Evolutionary conservation across 2,329 filamentous ascomycete species (phyloP), one percentile per base, ranked within the genome.

Genomic region (Aspergillus versicolor): DNA sequence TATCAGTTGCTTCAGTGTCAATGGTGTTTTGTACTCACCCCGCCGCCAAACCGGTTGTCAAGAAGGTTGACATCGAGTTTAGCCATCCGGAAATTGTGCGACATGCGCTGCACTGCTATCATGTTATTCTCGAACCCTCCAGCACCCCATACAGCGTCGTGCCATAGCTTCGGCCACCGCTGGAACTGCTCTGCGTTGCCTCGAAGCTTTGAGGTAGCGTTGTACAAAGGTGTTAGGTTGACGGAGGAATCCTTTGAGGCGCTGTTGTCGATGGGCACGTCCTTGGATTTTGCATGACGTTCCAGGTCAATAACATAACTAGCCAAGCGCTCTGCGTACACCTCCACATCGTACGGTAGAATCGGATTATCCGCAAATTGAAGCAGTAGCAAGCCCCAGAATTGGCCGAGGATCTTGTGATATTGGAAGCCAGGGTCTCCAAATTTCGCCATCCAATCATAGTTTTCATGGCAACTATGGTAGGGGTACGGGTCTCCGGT

Each of bases 401-500:
- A 80, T 73, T 97, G 87, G 11, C 86, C 90, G 58, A 97, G 83
- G 5, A 89, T 76, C 41, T 81, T 83, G 76, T 97, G 94, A 70
- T 96, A 94, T 11, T 82, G 74, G 68, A 96, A 96, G 1, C 84
- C 87, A 0, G 91, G 91, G 70, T 99, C 94, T 21, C 90, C 88
- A 58, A 90, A 85, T 38, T 82, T 82, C 24, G 87, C 80, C 82
- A 97, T 91, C 87, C 91, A 93, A 44, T 92, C 88, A 65, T 90
- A 92, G 53, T 87, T 95, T 70, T 97, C 93, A 74, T 96, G 95
- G 75, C 89, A 94, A 59, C 89, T 92, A 73, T 92, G 88, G 51
- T 88, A 86, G 0, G 92, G 91, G 66, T 83, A 88, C 11, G 78
- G 74, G 7, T 82, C 78, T 44, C 89, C 89, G 38, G 78, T 74